Percentiles rank a stretch among this genome's conserved stretches.
These are phyloP conservation scores for Phytophthora pini DNA, from an alignment of 352 stramenopile genomes.

Conservation along the genomic window DNA sequence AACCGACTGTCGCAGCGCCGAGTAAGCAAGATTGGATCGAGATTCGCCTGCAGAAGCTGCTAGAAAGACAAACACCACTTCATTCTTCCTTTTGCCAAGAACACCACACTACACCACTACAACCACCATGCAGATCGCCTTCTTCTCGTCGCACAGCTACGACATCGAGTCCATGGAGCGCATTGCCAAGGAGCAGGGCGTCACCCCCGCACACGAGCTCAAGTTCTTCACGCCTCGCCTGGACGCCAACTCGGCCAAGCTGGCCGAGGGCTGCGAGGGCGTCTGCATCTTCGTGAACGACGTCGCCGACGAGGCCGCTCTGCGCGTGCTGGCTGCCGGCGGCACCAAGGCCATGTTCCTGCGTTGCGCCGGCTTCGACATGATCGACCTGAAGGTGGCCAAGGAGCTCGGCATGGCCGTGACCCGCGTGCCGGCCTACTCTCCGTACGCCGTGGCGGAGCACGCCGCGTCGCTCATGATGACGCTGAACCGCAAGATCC, in stretches of 20 bases:
- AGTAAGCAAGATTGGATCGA: too few relatives aligned
- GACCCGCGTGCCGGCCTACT: conserved; percentile 78
- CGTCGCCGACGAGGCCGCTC: conserved; percentile 57
- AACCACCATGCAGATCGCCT: conserved; percentile 63
- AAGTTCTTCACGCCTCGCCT: conserved; percentile 63
- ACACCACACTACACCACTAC: conserved; percentile 12
- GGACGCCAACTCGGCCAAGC: conserved; percentile 49
- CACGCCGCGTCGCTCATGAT: conserved; percentile 78
- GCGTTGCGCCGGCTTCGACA: conserved; percentile 83
- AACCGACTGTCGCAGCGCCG: too few relatives aligned
- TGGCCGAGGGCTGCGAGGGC: conserved; percentile 61
- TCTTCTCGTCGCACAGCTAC: conserved; percentile 78
- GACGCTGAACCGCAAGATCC: conserved; percentile 82
- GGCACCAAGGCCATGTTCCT: conserved; percentile 73
- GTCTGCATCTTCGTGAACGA: conserved; percentile 90
- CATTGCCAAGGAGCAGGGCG: conserved; percentile 45
- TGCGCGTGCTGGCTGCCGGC: conserved; percentile 55
- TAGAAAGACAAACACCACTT: too few relatives aligned
- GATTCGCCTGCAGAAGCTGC: too few relatives aligned
- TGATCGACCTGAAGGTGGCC: conserved; percentile 71
- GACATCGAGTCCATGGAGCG: conserved; percentile 67
- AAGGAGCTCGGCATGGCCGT: conserved; percentile 68
- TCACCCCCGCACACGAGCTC: conserved; percentile 55
- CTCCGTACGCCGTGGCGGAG: conserved; percentile 79
- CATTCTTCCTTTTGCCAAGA: conserved; percentile 38